A percentile compares a stretch with the other conserved stretches of the same genome.
These are phyloP conservation scores for Lophiotrema nucula DNA, from an alignment of 495 filamentous ascomycete species.

Conservation along the genomic window DNA sequence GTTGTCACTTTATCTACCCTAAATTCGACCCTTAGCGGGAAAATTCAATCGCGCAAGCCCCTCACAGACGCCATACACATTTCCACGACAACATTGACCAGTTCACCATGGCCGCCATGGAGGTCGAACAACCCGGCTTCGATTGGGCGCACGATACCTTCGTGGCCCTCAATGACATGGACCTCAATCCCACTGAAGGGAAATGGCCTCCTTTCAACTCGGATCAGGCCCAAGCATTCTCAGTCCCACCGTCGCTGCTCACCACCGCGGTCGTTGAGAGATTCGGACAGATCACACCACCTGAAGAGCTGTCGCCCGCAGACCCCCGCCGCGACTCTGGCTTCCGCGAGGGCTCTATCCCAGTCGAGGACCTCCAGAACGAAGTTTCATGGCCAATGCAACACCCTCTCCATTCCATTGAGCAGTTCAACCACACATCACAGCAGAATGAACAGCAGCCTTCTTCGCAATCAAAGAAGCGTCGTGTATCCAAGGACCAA, in stretches of 20 bases:
- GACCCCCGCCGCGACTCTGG: background rate
- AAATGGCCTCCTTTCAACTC: slow-evolving; percentile 10
- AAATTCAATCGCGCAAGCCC: no score
- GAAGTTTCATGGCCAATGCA: slow-evolving; percentile 5
- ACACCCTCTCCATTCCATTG: slow-evolving; percentile 5
- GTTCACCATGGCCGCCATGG: background rate
- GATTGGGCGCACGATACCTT: slow-evolving; percentile 14
- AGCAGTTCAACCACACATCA: slow-evolving; percentile 5
- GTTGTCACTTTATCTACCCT: no score
- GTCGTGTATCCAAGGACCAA: background rate
- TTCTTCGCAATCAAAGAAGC: background rate
- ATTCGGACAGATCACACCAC: slow-evolving; percentile 34
- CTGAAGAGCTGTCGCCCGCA: slow-evolving; percentile 28
- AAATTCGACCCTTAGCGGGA: no score
- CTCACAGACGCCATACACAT: no score
- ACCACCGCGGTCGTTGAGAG: slow-evolving; percentile 8
- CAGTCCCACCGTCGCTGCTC: slow-evolving; percentile 1
- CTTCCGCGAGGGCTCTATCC: slow-evolving; percentile 11
- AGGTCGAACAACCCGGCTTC: background rate
- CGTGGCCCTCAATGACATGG: slow-evolving; percentile 3
- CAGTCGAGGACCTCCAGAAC: slow-evolving; percentile 4
- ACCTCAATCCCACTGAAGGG: background rate
- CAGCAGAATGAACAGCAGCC: slow-evolving; percentile 1
- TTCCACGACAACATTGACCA: no score
- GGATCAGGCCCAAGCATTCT: background rate